These are phyloP conservation scores for Silene coronaria DNA, from an alignment of 179 eudicot genomes.

Conservation along the genomic window DNA sequence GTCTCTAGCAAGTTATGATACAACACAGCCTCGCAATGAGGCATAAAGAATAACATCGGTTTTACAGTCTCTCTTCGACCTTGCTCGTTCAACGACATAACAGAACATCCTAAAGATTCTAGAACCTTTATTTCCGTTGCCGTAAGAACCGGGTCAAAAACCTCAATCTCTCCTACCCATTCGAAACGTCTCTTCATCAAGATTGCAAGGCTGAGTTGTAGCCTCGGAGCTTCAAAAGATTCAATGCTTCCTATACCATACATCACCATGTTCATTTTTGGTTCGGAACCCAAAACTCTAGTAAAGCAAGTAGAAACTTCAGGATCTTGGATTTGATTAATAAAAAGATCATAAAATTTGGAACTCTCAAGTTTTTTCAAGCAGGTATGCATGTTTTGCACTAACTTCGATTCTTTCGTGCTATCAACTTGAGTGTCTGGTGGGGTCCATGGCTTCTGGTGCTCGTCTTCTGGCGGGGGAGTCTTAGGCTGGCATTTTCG, in stretches of 20 bases:
- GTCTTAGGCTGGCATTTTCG: constrained; percentile 32
- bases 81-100: constrained; percentile 59
- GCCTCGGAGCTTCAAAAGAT: constrained; percentile 53
- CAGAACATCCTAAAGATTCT: constrained; percentile 56
- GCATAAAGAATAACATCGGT: constrained; percentile 75
- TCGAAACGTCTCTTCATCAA: constrained; percentile 50
- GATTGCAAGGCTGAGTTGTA: constrained; percentile 66
- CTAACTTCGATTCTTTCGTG: constrained; percentile 42
- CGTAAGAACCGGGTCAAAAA: constrained; percentile 79
- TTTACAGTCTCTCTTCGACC: constrained; percentile 47
- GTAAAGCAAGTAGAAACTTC: constrained; percentile 32
- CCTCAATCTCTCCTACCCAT: constrained; percentile 65
- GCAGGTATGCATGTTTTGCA: constrained; percentile 46
- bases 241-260: constrained; percentile 82
- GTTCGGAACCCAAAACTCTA: constrained; percentile 39
- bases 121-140: constrained; percentile 53
- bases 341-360: constrained; percentile 42
- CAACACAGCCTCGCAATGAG: constrained; percentile 74
- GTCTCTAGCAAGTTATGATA: constrained; percentile 67
- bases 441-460: constrained; percentile 42
- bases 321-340: constrained; percentile 43
- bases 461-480: constrained; percentile 19
- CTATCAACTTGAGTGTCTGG: constrained; percentile 35
- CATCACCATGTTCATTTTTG: constrained; percentile 68
- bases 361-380: constrained; percentile 54